Conservation (phyloP, 2,329 filamentous ascomycete species). For the Dactylella cylindrospora region DNA sequence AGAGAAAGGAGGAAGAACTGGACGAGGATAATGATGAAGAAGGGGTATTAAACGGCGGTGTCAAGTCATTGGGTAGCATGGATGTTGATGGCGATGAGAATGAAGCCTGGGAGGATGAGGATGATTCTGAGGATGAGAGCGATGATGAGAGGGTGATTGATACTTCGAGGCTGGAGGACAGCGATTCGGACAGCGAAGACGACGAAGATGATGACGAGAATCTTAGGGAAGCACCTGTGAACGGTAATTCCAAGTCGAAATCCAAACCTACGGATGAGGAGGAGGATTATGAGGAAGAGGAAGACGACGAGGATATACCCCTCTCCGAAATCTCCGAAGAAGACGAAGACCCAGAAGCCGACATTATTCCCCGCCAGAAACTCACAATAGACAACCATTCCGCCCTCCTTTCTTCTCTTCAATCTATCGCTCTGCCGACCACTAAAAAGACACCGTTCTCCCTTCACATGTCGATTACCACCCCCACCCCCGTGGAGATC, state of each 20-base stretch:
- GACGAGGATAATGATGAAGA: constrained; percentile 51
- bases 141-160: constrained; percentile 48
- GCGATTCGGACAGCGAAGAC: constrained; percentile 30
- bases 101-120: constrained; percentile 54
- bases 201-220: constrained; percentile 49
- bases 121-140: constrained; percentile 21
- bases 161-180: constrained; percentile 50
- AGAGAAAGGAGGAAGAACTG: constrained; percentile 55
- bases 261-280: constrained; percentile 53
- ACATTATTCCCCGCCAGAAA: constrained; percentile 84
- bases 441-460: constrained; percentile 71
- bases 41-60: constrained; percentile 19
- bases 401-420: constrained; percentile 76
- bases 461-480: constrained; percentile 75
- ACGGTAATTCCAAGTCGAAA: constrained; percentile 48
- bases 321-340: constrained; percentile 81
- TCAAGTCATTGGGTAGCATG: constrained; percentile 44
- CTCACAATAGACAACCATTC: constrained; percentile 96
- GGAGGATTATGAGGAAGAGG: constrained; percentile 66
- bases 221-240: constrained; percentile 51
- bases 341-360: constrained; percentile 66
- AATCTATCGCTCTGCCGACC: constrained; percentile 73
- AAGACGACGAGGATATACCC: constrained; percentile 83
- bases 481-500: constrained; percentile 69
- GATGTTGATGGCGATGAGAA: constrained; percentile 50